Evolutionary conservation across 2,329 filamentous ascomycete species (phyloP).

Genomic region (Alternaria consortialis): DNA sequence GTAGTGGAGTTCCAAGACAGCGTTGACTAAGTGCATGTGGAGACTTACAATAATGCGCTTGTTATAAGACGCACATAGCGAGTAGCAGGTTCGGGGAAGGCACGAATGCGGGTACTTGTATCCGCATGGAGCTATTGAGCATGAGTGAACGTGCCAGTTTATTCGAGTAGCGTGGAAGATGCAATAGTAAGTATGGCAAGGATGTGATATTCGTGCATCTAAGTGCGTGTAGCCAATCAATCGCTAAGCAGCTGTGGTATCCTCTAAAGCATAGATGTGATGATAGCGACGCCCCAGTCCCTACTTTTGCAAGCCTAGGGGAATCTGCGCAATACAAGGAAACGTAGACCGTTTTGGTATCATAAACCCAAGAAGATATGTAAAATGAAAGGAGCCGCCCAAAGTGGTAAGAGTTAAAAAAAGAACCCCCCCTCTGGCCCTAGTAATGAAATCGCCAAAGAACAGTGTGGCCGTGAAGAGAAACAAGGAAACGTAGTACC

Average conservation of each 20-base stretch:
- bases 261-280: constrained; percentile 25
- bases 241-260: constrained; percentile 30
- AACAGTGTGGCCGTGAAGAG: constrained; percentile 22
- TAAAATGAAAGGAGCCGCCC: constrained; percentile 15
- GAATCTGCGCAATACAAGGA: constrained; percentile 16
- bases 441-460: constrained; percentile 21
- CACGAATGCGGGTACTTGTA: neutral
- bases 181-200: constrained; percentile 12
- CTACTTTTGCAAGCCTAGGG: constrained; percentile 29
- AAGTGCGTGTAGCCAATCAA: constrained; percentile 25
- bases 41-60: neutral
- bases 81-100: neutral
- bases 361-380: constrained; percentile 23
- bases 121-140: neutral
- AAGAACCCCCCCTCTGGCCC: neutral
- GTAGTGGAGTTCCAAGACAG: constrained; percentile 7
- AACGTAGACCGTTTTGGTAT: constrained; percentile 30
- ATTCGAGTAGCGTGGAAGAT: constrained; percentile 5
- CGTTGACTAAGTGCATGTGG: constrained; percentile 2
- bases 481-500: constrained; percentile 20
- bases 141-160: neutral
- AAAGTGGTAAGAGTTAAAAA: constrained; percentile 15
- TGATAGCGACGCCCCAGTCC: constrained; percentile 21
- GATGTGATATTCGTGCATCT: constrained; percentile 34
- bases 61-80: constrained; percentile 1